A percentile compares a stretch with the other conserved stretches of the same genome.
These are phyloP conservation scores for Sesbania bispinosa DNA, from an alignment of 306 rosid genomes.

Conservation along the genomic window DNA sequence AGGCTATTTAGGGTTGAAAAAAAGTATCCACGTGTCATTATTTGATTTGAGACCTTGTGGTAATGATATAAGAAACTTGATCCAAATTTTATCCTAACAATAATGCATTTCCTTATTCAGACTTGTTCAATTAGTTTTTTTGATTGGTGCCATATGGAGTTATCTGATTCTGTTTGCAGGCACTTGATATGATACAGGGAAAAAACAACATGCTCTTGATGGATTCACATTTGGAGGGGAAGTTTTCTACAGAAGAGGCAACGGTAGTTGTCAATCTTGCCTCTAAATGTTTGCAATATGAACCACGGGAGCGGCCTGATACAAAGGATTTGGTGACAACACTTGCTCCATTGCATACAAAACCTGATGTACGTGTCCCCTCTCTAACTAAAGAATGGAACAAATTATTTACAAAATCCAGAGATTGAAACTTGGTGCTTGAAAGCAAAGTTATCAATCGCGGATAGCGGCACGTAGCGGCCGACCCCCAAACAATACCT, in stretches of 20 bases:
- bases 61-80: too few species aligned
- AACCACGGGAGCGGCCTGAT: slow-evolving; percentile 93
- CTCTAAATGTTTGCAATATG: slow-evolving; percentile 90
- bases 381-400: slow-evolving; percentile 5
- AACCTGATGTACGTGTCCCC: slow-evolving; percentile 65
- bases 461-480: too few species aligned
- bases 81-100: slow-evolving; percentile 9
- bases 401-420: slow-evolving; percentile 1
- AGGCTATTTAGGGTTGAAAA: neutral
- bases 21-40: neutral
- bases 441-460: too few species aligned
- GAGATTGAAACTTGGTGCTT: slow-evolving; percentile 13
- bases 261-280: slow-evolving; percentile 91
- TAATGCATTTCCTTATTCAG: slow-evolving; percentile 12
- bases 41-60: neutral
- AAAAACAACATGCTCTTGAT: slow-evolving; percentile 77
- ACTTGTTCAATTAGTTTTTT: slow-evolving; percentile 5
- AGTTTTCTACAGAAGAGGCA: slow-evolving; percentile 88
- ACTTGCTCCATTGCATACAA: slow-evolving; percentile 81
- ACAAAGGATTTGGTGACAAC: slow-evolving; percentile 82
- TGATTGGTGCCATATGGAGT: slow-evolving; percentile 32
- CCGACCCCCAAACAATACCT: too few species aligned
- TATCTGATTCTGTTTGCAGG: slow-evolving; percentile 63
- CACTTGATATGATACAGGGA: slow-evolving; percentile 96
- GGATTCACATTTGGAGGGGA: slow-evolving; percentile 97